These are phyloP conservation scores for Aspergillus fumigatus DNA, from an alignment of 2,329 filamentous ascomycete genomes.

Conservation along the genomic window DNA sequence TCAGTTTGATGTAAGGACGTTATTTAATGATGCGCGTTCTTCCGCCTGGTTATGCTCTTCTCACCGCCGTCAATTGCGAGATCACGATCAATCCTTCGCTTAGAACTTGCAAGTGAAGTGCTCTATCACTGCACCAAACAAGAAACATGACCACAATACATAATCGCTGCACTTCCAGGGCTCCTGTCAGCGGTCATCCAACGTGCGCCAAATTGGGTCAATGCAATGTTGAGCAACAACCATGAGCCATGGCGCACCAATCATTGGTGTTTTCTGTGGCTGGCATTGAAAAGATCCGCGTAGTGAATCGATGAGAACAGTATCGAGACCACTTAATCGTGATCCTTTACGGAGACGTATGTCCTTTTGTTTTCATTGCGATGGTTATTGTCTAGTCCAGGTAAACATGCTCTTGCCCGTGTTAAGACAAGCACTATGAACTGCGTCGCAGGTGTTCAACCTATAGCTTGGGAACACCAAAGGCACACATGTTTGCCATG, in stretches of 20 bases:
- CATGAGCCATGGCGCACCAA: too few species aligned
- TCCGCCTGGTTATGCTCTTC: neutral
- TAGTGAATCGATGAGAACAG: neutral
- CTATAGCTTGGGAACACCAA: neutral
- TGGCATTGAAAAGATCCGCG: too few species aligned
- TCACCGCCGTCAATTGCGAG: neutral
- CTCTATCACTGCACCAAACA: neutral
- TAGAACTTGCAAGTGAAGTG: neutral
- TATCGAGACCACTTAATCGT: neutral
- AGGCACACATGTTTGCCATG: neutral
- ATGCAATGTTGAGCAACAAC: slow-evolving; percentile 31
- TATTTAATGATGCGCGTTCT: neutral
- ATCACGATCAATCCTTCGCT: neutral
- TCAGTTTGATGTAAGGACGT: neutral
- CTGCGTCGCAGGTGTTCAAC: neutral
- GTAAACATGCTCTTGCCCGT: neutral
- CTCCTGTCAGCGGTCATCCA: neutral
- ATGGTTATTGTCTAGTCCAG: neutral
- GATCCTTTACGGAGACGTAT: neutral
- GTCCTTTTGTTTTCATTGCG: neutral
- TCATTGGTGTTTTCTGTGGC: too few species aligned
- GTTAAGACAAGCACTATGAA: neutral
- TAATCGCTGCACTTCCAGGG: neutral
- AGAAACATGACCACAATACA: neutral
- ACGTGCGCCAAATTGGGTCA: slow-evolving; percentile 52